Conservation (phyloP, 768 basidiomycete genomes). For the Postia placenta region DNA sequence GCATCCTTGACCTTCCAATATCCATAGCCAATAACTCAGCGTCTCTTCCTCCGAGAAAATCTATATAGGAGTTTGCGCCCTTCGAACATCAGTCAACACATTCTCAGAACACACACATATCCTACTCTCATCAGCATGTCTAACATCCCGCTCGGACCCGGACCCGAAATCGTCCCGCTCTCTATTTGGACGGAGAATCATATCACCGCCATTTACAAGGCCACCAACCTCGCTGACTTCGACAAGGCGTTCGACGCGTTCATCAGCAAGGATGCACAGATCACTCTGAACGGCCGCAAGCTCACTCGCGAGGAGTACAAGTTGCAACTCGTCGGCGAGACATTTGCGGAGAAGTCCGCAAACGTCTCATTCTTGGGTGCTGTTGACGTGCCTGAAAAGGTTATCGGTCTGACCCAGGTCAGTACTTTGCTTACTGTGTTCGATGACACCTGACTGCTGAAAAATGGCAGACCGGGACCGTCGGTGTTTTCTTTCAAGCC, state of each 20-base stretch:
- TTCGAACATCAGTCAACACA: no score
- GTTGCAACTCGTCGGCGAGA: conserved; percentile 25
- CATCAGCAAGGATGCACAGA: conserved; percentile 28
- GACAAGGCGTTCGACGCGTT: conserved; percentile 34
- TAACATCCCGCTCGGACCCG: background rate
- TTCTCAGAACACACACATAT: no score
- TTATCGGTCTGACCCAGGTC: background rate
- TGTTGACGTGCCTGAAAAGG: conserved; percentile 24
- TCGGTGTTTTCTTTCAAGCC: conserved; percentile 21
- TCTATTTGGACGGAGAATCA: conserved; percentile 35
- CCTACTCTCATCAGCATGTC: no score
- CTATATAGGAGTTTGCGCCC: no score
- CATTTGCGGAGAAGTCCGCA: conserved; percentile 20
- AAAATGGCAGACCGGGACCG: conserved; percentile 15
- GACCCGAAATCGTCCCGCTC: conserved; percentile 31
- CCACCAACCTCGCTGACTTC: conserved; percentile 32
- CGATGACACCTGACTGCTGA: background rate
- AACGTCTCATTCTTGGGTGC: conserved; percentile 24
- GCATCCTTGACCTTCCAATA: no score
- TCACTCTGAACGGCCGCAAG: conserved; percentile 36
- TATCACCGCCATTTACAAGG: conserved; percentile 32
- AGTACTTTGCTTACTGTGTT: background rate
- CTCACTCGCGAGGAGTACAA: conserved; percentile 36
- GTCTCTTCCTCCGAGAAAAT: no score
- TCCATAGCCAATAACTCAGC: no score